These are phyloP conservation scores for Colletotrichum spinosum DNA, from an alignment of 2,329 filamentous ascomycete genomes.

Conservation along the genomic window DNA sequence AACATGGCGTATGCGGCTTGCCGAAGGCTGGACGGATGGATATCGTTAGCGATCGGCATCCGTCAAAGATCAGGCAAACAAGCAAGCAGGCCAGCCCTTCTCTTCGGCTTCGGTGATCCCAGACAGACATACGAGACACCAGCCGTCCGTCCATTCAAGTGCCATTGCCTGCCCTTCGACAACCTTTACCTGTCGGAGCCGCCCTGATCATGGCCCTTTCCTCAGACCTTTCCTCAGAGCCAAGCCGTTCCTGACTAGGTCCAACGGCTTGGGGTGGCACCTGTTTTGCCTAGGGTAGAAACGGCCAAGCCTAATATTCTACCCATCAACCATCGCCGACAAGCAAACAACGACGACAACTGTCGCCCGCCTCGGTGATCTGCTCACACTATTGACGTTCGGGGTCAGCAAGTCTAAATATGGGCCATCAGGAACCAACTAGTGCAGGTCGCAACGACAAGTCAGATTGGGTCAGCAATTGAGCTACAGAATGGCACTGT, in stretches of 20 bases:
- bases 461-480: neutral
- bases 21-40: no score
- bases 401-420: no score
- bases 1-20: no score
- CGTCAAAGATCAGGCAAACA: no score
- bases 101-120: no score
- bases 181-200: neutral
- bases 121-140: no score
- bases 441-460: neutral
- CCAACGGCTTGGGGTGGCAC: neutral
- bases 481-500: neutral
- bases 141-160: neutral
- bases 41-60: no score
- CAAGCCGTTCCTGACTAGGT: neutral
- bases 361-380: no score
- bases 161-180: neutral
- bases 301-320: conserved; percentile 2
- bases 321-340: neutral
- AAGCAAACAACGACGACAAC: no score
- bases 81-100: no score
- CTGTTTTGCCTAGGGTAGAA: neutral
- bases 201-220: conserved; percentile 4
- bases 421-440: neutral
- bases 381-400: no score
- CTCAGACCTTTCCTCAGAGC: conserved; percentile 6